phyloP scores from a whole-genome alignment of 768 basidiomycete species.

The Rhodosporidiobolus odoratus region DNA sequence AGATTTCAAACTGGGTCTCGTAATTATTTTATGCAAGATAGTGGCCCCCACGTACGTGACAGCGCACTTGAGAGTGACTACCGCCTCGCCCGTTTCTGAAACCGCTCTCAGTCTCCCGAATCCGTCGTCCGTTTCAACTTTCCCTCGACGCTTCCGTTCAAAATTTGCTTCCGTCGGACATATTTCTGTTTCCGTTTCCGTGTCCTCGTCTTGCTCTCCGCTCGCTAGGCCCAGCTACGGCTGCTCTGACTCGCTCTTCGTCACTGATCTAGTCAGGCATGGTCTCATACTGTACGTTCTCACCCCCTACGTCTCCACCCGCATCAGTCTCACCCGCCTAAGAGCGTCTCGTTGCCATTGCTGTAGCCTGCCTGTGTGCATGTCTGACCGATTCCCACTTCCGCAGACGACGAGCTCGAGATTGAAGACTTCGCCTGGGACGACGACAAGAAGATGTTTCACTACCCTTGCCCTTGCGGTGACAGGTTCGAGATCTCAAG shows the following conservation, averaged over 20 bases:
- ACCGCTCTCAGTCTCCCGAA: too few relatives aligned
- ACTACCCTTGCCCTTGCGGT: constrained; percentile 96
- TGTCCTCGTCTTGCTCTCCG: not conserved
- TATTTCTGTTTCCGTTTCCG: not conserved
- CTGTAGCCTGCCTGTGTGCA: too few relatives aligned
- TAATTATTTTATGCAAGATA: too few relatives aligned
- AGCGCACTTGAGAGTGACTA: too few relatives aligned
- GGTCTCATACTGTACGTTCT: constrained; percentile 34
- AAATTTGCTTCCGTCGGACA: not conserved
- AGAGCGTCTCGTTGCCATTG: too few relatives aligned
- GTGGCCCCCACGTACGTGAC: too few relatives aligned
- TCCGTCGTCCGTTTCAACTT: too few relatives aligned
- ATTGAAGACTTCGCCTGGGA: constrained; percentile 97
- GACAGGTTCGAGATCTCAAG: constrained; percentile 88
- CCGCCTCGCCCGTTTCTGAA: too few relatives aligned
- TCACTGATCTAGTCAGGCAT: not conserved
- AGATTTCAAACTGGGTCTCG: too few relatives aligned
- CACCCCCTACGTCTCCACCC: too few relatives aligned
- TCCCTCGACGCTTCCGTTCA: not conserved
- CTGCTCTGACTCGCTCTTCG: not conserved
- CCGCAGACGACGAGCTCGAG: constrained; percentile 78
- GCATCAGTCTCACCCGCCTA: not conserved
- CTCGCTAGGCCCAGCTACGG: not conserved
- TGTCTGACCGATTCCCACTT: not conserved
- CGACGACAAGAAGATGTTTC: constrained; percentile 65